Evolutionary conservation across 345 rosid genomes (phyloP).

Genomic region (Eucalyptus brandiana): DNA sequence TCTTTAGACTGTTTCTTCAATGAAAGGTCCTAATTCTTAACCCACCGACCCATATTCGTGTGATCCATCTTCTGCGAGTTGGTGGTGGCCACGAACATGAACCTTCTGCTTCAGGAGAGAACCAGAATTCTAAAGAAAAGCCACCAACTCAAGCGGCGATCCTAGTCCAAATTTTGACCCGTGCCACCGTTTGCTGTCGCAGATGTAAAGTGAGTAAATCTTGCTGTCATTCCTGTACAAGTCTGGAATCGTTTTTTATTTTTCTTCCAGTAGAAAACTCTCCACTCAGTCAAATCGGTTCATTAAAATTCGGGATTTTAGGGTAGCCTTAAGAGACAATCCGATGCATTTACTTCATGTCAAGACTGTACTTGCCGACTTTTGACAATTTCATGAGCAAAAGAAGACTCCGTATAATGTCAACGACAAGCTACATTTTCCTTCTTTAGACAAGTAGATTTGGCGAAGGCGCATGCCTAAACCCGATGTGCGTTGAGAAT

Average conservation of each 20-base stretch:
- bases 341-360: not conserved
- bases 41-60: not conserved
- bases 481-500: not conserved
- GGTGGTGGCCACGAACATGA: not conserved
- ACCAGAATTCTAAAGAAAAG: not conserved
- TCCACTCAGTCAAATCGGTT: not conserved
- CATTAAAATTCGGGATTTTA: not conserved
- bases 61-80: not conserved
- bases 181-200: not conserved
- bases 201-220: not conserved
- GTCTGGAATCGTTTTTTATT: not conserved
- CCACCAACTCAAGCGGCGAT: not conserved
- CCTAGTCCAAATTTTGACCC: not conserved
- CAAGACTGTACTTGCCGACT: not conserved
- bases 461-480: not conserved
- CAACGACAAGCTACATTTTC: not conserved
- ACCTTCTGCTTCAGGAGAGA: not conserved
- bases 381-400: not conserved
- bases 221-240: not conserved
- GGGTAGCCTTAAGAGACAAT: not conserved
- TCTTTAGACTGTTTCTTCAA: not conserved
- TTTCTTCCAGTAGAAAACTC: not conserved
- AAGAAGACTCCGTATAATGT: not conserved
- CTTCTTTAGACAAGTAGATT: not conserved
- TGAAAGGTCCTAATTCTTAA: not conserved